These are phyloP conservation scores for Pyracantha coccinea DNA, from an alignment of 331 rosid genomes.

Conservation along the genomic window DNA sequence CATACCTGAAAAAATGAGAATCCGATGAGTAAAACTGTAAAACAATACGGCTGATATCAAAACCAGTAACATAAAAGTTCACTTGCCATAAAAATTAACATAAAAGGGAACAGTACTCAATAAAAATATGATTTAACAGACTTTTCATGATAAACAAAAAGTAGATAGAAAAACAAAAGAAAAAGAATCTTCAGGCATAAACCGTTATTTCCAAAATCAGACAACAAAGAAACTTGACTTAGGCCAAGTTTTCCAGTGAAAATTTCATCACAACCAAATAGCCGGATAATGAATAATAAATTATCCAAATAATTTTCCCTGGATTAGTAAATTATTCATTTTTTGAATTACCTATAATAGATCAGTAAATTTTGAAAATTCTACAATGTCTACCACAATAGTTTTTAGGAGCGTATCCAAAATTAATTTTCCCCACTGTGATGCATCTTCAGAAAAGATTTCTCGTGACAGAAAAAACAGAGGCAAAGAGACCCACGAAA, in stretches of 20 bases:
- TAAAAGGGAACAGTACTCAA: neutral
- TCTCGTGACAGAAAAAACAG: neutral
- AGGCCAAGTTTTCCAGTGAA: neutral
- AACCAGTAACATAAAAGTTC: neutral
- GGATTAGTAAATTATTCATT: neutral
- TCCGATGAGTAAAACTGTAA: conserved; percentile 12
- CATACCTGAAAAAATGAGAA: conserved; percentile 58
- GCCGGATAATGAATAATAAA: neutral
- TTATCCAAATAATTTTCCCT: neutral
- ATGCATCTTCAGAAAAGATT: neutral
- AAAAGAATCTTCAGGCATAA: neutral
- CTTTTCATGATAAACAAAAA: neutral
- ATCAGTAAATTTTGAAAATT: neutral
- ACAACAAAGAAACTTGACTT: neutral
- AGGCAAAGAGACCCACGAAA: neutral
- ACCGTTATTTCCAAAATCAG: neutral
- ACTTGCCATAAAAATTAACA: neutral
- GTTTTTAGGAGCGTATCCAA: too few species aligned
- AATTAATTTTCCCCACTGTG: neutral
- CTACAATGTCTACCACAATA: too few species aligned
- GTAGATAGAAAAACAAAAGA: neutral
- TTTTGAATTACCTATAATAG: neutral
- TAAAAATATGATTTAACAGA: neutral
- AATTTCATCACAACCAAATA: neutral
- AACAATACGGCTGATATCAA: neutral